Evolutionary conservation across 73 alveolate genomes (phyloP).

Genomic region (Symbiodinium natans): DNA sequence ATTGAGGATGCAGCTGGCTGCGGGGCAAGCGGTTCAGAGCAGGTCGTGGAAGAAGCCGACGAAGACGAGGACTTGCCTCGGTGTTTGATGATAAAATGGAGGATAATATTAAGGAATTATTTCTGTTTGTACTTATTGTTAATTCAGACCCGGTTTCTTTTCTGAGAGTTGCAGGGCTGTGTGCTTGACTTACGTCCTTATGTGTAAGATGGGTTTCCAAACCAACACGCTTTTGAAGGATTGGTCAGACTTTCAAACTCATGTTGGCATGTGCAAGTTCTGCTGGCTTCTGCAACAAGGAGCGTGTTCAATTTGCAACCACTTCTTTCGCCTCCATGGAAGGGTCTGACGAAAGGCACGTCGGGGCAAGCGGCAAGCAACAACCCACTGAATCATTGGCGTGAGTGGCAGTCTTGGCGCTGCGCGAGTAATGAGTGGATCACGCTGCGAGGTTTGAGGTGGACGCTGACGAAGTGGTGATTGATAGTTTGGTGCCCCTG

Average conservation of each 20-base stretch:
- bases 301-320: not conserved
- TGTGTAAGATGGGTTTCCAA: too few species aligned
- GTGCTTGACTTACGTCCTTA: too few species aligned
- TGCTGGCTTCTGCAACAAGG: too few species aligned
- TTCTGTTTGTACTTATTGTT: not conserved
- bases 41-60: not conserved
- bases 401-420: not conserved
- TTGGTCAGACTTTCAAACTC: too few species aligned
- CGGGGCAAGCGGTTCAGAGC: not conserved
- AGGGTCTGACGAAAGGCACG: not conserved
- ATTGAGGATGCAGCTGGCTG: conserved; percentile 58
- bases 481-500: conserved; percentile 35
- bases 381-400: not conserved
- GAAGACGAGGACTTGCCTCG: not conserved
- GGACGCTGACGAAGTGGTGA: conserved; percentile 44
- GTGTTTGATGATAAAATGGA: not conserved
- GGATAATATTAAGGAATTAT: not conserved
- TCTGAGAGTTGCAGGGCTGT: too few species aligned
- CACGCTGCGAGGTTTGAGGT: not conserved
- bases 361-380: not conserved
- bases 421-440: not conserved
- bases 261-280: too few species aligned
- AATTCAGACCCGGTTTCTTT: too few species aligned
- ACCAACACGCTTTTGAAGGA: too few species aligned
- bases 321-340: not conserved